Conservation (phyloP, 306 rosid genomes). For the Psophocarpus tetragonolobus region DNA sequence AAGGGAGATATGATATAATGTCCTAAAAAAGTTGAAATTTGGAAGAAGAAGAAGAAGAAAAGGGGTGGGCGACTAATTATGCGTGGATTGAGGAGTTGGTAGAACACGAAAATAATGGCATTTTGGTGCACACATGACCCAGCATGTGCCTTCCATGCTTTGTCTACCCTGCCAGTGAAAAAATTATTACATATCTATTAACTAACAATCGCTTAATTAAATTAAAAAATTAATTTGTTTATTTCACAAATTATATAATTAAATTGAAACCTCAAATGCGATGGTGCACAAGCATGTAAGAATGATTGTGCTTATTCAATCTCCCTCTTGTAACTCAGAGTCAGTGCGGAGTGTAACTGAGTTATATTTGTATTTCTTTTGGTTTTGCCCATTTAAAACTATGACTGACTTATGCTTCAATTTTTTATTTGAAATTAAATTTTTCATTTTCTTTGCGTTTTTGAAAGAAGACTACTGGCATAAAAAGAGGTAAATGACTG, state of each 20-base stretch:
- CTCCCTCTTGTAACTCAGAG: neutral
- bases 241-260: too few relatives aligned
- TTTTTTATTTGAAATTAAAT: neutral
- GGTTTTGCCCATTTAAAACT: neutral
- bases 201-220: too few relatives aligned
- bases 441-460: neutral
- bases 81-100: slow-evolving; percentile 80
- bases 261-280: too few relatives aligned
- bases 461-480: too few relatives aligned
- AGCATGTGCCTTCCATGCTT: slow-evolving; percentile 56
- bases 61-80: slow-evolving; percentile 47
- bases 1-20: slow-evolving; percentile 23
- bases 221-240: too few relatives aligned
- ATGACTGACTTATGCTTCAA: neutral
- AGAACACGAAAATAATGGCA: slow-evolving; percentile 54
- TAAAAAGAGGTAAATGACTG: too few relatives aligned
- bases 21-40: slow-evolving; percentile 5
- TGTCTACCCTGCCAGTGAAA: slow-evolving; percentile 36
- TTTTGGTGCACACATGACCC: slow-evolving; percentile 34
- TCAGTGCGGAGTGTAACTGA: neutral
- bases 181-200: too few relatives aligned
- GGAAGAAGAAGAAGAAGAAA: slow-evolving; percentile 6
- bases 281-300: too few relatives aligned
- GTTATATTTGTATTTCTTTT: neutral
- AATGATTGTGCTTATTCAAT: neutral